Evolutionary conservation across 2,329 filamentous ascomycete species (phyloP).

Genomic region (Diplodia intermedia): DNA sequence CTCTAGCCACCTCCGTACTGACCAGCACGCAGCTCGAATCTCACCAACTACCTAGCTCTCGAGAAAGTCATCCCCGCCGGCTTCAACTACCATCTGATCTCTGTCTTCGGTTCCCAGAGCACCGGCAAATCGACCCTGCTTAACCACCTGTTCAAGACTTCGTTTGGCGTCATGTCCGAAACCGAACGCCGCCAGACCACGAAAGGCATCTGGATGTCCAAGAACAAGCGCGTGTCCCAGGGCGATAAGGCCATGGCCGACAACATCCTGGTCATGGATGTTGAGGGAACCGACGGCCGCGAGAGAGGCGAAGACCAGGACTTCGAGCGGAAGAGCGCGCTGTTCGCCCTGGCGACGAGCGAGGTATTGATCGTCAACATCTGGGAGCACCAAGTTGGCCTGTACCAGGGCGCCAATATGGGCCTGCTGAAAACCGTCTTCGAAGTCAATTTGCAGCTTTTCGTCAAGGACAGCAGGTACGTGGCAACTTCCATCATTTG

Average conservation of each 20-base stretch:
- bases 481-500: constrained; percentile 42
- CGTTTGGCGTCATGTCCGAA: constrained; percentile 98
- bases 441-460: constrained; percentile 96
- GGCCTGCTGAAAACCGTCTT: constrained; percentile 98
- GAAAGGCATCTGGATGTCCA: constrained; percentile 99
- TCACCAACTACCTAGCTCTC: constrained; percentile 81
- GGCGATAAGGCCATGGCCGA: constrained; percentile 75
- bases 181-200: constrained; percentile 93
- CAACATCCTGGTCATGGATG: constrained; percentile 99
- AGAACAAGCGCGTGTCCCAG: constrained; percentile 76
- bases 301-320: constrained; percentile 98
- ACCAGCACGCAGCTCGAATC: constrained; percentile 65
- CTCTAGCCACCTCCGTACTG: constrained; percentile 35
- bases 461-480: constrained; percentile 92
- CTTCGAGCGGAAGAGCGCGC: constrained; percentile 96
- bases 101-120: constrained; percentile 97
- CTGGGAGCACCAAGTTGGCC: constrained; percentile 97
- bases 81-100: constrained; percentile 99
- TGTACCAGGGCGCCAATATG: constrained; percentile 99
- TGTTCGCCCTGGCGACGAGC: constrained; percentile 96
- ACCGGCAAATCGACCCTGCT: constrained; percentile 97
- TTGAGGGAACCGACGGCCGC: constrained; percentile 95
- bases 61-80: constrained; percentile 84
- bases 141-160: constrained; percentile 93
- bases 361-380: constrained; percentile 99